Percentiles rank a stretch among this genome's conserved stretches.
phyloP scores from a whole-genome alignment of 345 rosid genomes.

The thale cress (Arabidopsis thaliana) region DNA sequence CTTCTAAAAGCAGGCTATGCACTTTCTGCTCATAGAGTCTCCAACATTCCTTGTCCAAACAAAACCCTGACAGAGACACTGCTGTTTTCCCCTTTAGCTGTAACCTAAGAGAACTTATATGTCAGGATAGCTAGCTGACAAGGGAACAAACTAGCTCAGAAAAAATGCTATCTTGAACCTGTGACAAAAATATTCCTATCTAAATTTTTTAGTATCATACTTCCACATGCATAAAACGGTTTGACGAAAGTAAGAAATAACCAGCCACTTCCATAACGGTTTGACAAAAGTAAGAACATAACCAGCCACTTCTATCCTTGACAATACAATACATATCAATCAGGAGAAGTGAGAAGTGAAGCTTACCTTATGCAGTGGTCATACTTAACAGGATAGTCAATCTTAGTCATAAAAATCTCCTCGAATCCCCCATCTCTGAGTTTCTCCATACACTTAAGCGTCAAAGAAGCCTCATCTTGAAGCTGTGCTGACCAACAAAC shows the following conservation, averaged over 20 bases:
- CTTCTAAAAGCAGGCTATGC: conserved; percentile 65
- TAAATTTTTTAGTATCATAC: neutral
- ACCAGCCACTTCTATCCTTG: conserved; percentile 16
- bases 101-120: conserved; percentile 56
- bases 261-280: conserved; percentile 15
- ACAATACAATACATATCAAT: neutral
- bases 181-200: neutral
- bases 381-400: conserved; percentile 79
- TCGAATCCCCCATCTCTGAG: conserved; percentile 81
- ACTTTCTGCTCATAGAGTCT: conserved; percentile 81
- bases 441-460: conserved; percentile 71
- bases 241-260: conserved; percentile 17
- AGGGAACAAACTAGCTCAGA: neutral
- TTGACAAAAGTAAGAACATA: conserved; percentile 21
- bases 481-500: conserved; percentile 55
- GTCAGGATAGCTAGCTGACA: conserved; percentile 23
- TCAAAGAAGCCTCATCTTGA: conserved; percentile 71
- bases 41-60: conserved; percentile 95
- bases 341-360: conserved; percentile 18
- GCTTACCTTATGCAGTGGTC: conserved; percentile 77
- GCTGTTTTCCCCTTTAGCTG: conserved; percentile 62
- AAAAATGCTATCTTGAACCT: neutral
- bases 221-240: conserved; percentile 7
- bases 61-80: conserved; percentile 60
- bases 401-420: conserved; percentile 72